Evolutionary conservation across 257 asterid genomes (phyloP).

Genomic region (Fraxinus quadrangulata): DNA sequence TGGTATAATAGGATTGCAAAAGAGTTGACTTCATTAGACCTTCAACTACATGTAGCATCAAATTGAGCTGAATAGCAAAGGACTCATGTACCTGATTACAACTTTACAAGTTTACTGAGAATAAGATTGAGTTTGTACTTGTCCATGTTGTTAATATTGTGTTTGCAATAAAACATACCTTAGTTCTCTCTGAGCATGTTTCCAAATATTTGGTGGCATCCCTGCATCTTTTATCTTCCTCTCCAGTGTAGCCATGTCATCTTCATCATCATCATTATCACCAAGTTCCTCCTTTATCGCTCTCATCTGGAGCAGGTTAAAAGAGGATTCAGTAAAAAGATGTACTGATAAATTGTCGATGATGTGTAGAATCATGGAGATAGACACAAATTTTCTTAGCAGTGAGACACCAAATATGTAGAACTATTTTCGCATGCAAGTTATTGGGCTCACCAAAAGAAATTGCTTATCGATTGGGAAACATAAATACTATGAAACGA

Average conservation of each 20-base stretch:
- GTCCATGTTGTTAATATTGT: not conserved
- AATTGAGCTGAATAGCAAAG: not conserved
- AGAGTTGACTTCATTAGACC: not conserved
- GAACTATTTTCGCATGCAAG: slow-evolving; percentile 8
- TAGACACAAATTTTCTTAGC: not conserved
- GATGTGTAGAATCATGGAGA: slow-evolving; percentile 19
- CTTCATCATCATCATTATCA: slow-evolving; percentile 95
- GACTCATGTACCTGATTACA: not conserved
- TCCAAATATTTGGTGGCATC: slow-evolving; percentile 95
- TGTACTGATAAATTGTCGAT: slow-evolving; percentile 21
- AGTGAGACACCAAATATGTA: slow-evolving; percentile 16
- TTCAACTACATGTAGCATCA: not conserved
- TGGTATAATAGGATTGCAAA: not conserved
- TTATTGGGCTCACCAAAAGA: slow-evolving; percentile 14
- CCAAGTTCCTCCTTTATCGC: slow-evolving; percentile 99
- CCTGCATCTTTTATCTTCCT: slow-evolving; percentile 96
- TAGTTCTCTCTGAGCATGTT: slow-evolving; percentile 91
- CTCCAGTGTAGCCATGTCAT: slow-evolving; percentile 90
- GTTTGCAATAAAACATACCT: slow-evolving; percentile 47
- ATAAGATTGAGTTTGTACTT: not conserved
- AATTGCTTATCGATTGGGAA: not conserved
- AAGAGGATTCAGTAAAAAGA: slow-evolving; percentile 20
- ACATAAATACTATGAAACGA: not conserved
- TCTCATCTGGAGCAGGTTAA: slow-evolving; percentile 72
- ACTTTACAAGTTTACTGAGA: not conserved